phyloP scores from a whole-genome alignment of 106 monocot genomes.

The Dioscorea dumetorum region DNA sequence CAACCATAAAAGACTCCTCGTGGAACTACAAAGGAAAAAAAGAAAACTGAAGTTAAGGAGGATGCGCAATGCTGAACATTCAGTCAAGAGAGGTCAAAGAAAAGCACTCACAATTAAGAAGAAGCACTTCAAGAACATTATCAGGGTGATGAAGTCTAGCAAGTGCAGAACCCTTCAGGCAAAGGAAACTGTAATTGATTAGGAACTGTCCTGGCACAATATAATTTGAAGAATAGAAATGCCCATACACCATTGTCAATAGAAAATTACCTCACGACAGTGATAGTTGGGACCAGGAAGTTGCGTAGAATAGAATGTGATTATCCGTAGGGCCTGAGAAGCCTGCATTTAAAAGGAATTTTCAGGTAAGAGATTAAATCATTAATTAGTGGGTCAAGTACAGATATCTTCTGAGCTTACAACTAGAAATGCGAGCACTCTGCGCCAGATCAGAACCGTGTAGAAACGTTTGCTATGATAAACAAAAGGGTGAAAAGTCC shows the following conservation, averaged over 20 bases:
- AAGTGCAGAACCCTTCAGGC: constrained; percentile 64
- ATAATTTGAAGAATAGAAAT: not conserved
- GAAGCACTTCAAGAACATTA: constrained; percentile 65
- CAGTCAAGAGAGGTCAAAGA: not conserved
- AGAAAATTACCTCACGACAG: constrained; percentile 76
- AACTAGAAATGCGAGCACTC: constrained; percentile 82
- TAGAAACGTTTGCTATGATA: constrained; percentile 72
- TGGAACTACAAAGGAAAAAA: constrained; percentile 54
- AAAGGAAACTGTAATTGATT: not conserved
- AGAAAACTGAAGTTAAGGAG: not conserved
- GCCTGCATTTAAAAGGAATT: constrained; percentile 27
- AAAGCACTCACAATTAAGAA: constrained; percentile 65
- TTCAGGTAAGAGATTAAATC: too few species aligned
- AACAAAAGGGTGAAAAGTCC: constrained; percentile 79
- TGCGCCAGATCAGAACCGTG: constrained; percentile 74
- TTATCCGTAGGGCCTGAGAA: constrained; percentile 67
- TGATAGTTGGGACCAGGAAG: constrained; percentile 99
- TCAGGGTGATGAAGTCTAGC: constrained; percentile 68
- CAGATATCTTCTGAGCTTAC: constrained; percentile 36
- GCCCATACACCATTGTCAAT: not conserved
- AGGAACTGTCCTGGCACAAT: not conserved
- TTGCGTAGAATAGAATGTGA: constrained; percentile 97
- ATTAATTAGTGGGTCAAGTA: too few species aligned
- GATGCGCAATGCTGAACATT: too few species aligned
- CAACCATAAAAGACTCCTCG: constrained; percentile 75